Evolutionary conservation across 192 early-diverging fungal genomes (phyloP).

Genomic region (Kickxella alabastrina): DNA sequence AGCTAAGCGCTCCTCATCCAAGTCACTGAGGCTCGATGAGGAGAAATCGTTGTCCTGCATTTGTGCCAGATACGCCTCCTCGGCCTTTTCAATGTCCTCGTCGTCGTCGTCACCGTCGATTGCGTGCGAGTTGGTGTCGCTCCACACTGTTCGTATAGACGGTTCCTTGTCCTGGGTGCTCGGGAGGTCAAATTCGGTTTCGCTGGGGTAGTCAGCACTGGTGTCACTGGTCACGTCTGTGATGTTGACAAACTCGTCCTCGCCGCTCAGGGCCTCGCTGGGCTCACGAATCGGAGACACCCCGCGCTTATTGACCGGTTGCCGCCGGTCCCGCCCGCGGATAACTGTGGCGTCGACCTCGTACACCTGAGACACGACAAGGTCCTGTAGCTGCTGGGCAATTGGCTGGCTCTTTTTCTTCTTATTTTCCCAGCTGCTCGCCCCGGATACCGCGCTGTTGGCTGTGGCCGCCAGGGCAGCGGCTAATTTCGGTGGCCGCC

Average conservation of each 20-base stretch:
- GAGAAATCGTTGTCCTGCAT: constrained; percentile 23
- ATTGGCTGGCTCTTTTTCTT: background rate
- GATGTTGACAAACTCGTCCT: constrained; percentile 49
- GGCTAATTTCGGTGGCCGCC: constrained; percentile 8
- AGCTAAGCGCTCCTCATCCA: constrained; percentile 32
- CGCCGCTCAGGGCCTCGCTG: constrained; percentile 3
- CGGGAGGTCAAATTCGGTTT: constrained; percentile 41
- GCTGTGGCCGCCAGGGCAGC: no score
- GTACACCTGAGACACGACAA: constrained; percentile 12
- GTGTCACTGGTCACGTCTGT: constrained; percentile 47
- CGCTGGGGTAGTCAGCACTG: constrained; percentile 22
- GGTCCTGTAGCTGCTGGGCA: background rate
- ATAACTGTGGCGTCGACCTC: constrained; percentile 25
- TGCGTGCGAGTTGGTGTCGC: constrained; percentile 18
- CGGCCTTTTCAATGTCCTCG: constrained; percentile 33
- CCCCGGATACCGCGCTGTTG: no score
- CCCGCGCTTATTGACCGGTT: background rate
- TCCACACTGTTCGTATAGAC: constrained; percentile 6
- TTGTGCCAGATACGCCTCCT: constrained; percentile 27
- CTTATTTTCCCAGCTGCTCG: constrained; percentile 12
- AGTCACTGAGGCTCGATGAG: constrained; percentile 44
- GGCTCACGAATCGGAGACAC: background rate
- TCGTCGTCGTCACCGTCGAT: constrained; percentile 23
- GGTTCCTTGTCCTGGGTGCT: constrained; percentile 2
- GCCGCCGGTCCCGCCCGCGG: constrained; percentile 21